phyloP scores from a whole-genome alignment of 768 basidiomycete species.

The Tylopilus rubrobrunneus region DNA sequence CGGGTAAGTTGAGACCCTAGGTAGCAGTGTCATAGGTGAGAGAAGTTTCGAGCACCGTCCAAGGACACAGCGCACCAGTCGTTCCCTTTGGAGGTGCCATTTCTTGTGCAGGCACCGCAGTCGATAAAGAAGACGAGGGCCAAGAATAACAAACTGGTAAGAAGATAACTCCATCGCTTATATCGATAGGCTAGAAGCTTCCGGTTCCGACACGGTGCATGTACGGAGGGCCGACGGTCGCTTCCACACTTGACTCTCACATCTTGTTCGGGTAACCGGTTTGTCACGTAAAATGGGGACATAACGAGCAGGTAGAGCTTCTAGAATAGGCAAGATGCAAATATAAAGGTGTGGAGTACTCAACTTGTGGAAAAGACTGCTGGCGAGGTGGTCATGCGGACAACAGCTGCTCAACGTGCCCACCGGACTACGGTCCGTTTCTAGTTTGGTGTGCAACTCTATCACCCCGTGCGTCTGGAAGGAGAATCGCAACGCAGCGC shows the following conservation, averaged over 20 bases:
- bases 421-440: background rate
- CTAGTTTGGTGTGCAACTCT: background rate
- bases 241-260: background rate
- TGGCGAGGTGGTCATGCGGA: constrained; percentile 11
- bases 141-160: constrained; percentile 1
- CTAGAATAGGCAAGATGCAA: constrained; percentile 5
- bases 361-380: background rate
- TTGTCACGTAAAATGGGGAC: background rate
- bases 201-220: constrained; percentile 5
- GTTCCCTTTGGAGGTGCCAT: constrained; percentile 40
- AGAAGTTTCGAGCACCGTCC: background rate
- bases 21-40: background rate
- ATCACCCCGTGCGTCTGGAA: background rate
- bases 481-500: background rate
- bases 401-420: background rate
- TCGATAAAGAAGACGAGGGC: constrained; percentile 1
- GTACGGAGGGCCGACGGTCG: background rate
- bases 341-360: background rate
- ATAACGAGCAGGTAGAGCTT: background rate
- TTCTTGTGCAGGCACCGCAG: constrained; percentile 1
- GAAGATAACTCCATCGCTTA: constrained; percentile 5
- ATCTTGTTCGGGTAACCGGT: background rate
- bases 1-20: constrained; percentile 39
- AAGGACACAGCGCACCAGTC: constrained; percentile 33
- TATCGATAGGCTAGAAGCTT: constrained; percentile 6